Evolutionary conservation across 2,329 filamentous ascomycete genomes (phyloP), one percentile per base, ranked within the genome.

Genomic region (Coniochaeta hoffmannii): DNA sequence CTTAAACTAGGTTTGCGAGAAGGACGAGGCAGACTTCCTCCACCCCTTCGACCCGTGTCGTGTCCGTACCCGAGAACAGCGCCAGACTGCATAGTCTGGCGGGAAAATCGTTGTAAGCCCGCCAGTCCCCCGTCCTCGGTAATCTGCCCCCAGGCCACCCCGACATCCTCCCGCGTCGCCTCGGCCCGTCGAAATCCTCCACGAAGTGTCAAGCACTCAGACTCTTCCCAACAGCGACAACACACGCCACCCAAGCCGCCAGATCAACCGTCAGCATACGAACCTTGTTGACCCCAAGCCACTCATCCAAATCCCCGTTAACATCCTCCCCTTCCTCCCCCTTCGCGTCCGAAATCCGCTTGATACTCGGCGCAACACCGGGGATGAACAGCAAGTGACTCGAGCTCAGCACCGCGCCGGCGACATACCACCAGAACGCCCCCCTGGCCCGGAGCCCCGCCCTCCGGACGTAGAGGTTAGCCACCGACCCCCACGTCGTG

Each of bases 351-450:
- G 66, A 57, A 17, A 71, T 57, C 8, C 61, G 61, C 59, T 62
- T 64, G 31, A 73, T 62, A 38, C 63, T 63, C 44, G 64, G 66
- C 11, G 69, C 67, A 6, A 73, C 65, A 2, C 60, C 60, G 15
- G 70, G 71, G 24, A 66, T 65, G 53, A 65, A 73, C 0, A 61
- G 60, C 32, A 73, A 36, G 54, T 73, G 71, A 0, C 64, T 64
- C 7, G 64, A 52, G 4, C 71, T 64, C 15, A 72, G 56, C 1
- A 57, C 61, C 46, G 65, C 70, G 15, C 64, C 63, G 22, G 61
- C 66, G 12, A 58, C 63, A 57, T 72, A 73, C 68, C 69, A 73
- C 15, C 56, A 50, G 32, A 61, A 46, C 24, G 67, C 65, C 1
- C 65, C 64, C 6, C 61, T 60, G 30, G 54, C 57, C 35, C 55